phyloP scores from a whole-genome alignment of 2,329 filamentous ascomycete species.

The Colletotrichum somersetense region DNA sequence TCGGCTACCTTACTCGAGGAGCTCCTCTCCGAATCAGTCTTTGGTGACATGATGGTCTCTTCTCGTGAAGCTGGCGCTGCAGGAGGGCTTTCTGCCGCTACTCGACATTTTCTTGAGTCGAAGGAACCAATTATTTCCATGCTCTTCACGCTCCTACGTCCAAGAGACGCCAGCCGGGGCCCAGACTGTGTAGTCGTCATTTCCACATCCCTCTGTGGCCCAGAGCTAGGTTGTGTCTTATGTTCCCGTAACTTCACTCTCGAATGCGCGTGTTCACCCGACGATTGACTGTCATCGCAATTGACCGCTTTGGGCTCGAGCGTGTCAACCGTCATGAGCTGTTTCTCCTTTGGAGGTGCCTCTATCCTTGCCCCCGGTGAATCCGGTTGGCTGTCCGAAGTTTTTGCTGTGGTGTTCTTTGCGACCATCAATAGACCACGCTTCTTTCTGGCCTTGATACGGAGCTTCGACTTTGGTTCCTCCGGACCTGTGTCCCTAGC shows the following conservation, averaged over 20 bases:
- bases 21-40: background rate
- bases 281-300: background rate
- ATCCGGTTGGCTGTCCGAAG: background rate
- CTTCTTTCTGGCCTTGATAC: constrained; percentile 61
- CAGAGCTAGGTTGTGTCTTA: background rate
- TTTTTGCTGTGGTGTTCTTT: constrained; percentile 47
- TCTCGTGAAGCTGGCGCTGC: background rate
- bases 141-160: constrained; percentile 59
- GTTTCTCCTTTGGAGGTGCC: background rate
- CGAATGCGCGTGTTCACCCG: background rate
- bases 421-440: constrained; percentile 62
- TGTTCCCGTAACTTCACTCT: background rate
- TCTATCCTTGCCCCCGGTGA: background rate
- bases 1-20: background rate
- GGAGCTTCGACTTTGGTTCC: constrained; percentile 58
- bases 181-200: constrained; percentile 29
- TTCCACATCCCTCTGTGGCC: background rate
- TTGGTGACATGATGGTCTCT: background rate
- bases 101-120: background rate
- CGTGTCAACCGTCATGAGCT: background rate
- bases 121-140: constrained; percentile 61
- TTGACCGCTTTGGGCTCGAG: background rate
- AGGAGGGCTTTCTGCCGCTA: background rate
- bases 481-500: background rate
- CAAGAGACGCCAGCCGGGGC: constrained; percentile 56